Evolutionary conservation across 176 grass and related monocot genomes (phyloP), one percentile per base, ranked within the genome.

Genomic region (Phyllostachys edulis): DNA sequence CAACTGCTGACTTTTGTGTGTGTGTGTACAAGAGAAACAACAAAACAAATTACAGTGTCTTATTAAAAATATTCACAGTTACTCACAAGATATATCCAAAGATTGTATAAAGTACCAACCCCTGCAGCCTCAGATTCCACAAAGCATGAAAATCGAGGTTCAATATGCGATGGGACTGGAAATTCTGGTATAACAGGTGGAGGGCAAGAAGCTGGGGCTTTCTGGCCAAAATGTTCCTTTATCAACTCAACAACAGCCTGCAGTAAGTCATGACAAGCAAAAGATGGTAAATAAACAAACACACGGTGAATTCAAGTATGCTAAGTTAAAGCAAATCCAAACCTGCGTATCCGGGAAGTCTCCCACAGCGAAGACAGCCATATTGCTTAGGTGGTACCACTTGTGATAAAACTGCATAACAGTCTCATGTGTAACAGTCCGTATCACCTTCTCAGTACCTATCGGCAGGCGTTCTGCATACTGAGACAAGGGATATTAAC

Each of bases 81-180:
- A 40, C 41, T 74, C 2, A 29, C 54, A 73, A 74, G 55, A 82
- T 8, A 79, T 21, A 69, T 54, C 26, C 10, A 69, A 63, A 59
- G 14, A 77, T 39, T 71, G 88, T 71, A 90, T 62, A 42, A 60
- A 65, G 39, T 39, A 85, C 93, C 73, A 83, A 99, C 96, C 89
- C 96, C 93, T 85, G 96, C 93, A 71, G 96, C 96, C 92, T 99
- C 96, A 49, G 93, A 99, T 93, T 99, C 96, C 39, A 99, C 87
- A 90, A 99, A 96, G 78, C 96, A 99, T 68, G 96, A 99, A 89
- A 94, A 92, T 10, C 96, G 96, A 92, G 93, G 93, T 87, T 99
- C 91, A 88, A 84, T 75, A 79, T 99, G 96, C 0, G 93, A 94
- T 63, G 93, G 96, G 86, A 99, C 90, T 66, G 78, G 75, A 78